A percentile compares a stretch with the other conserved stretches of the same genome.
These are phyloP conservation scores for Penicillium sp. DNA, from an alignment of 2,329 filamentous ascomycete species.

Conservation along the genomic window DNA sequence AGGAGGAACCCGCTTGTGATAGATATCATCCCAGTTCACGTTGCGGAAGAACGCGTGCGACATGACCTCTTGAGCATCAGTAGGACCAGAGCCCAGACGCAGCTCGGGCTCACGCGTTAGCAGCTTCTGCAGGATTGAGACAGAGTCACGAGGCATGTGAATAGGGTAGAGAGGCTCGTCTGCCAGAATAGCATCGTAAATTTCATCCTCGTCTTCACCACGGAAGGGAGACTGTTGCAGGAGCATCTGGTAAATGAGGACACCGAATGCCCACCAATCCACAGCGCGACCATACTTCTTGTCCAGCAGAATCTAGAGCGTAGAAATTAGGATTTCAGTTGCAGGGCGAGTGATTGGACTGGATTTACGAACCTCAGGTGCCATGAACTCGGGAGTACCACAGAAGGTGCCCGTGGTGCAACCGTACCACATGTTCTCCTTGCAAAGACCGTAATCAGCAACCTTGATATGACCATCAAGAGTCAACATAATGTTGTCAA, in stretches of 20 bases:
- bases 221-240: slow-evolving; percentile 98
- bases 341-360: background rate
- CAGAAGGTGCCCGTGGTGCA: slow-evolving; percentile 98
- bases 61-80: slow-evolving; percentile 98
- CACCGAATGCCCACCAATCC: slow-evolving; percentile 99
- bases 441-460: slow-evolving; percentile 97
- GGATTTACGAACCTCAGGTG: slow-evolving; percentile 73
- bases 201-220: slow-evolving; percentile 98
- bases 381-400: slow-evolving; percentile 99
- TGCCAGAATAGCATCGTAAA: slow-evolving; percentile 96
- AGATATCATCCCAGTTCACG: slow-evolving; percentile 98
- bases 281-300: slow-evolving; percentile 98
- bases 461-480: slow-evolving; percentile 98
- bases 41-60: slow-evolving; percentile 97
- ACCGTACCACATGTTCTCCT: slow-evolving; percentile 99
- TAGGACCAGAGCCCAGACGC: slow-evolving; percentile 89
- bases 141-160: slow-evolving; percentile 96
- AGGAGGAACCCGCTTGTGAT: slow-evolving; percentile 86
- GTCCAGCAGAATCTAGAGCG: slow-evolving; percentile 79
- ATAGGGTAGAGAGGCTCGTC: slow-evolving; percentile 98
- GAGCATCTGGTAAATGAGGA: slow-evolving; percentile 99
- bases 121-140: slow-evolving; percentile 96
- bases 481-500: slow-evolving; percentile 88
- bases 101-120: slow-evolving; percentile 93
- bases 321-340: slow-evolving; percentile 25